Conservation (phyloP, 2,329 filamentous ascomycete species). For the Bipolaris victoriae region DNA sequence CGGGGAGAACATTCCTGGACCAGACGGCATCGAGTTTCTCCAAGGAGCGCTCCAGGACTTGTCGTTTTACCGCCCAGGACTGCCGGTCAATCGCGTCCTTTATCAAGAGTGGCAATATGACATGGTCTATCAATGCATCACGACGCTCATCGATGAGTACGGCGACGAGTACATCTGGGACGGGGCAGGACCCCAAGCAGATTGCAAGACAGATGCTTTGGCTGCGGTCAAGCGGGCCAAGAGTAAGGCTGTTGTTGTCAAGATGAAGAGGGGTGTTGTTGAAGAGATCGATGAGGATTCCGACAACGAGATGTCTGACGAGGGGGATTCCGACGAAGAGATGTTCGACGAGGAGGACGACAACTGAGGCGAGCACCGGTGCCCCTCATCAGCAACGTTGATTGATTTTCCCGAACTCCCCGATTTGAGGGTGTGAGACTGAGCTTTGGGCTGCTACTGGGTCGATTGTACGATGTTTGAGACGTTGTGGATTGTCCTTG, state of each 20-base stretch:
- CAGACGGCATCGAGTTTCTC: slow-evolving; percentile 2
- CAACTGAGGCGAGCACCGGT: too few relatives aligned
- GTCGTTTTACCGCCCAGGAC: slow-evolving; percentile 17
- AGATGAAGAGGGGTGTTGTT: too few relatives aligned
- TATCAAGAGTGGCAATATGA: slow-evolving; percentile 33
- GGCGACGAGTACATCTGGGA: slow-evolving; percentile 19
- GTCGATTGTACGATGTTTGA: too few relatives aligned
- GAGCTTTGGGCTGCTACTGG: too few relatives aligned
- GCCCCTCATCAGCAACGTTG: too few relatives aligned
- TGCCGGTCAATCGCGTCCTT: slow-evolving; percentile 20
- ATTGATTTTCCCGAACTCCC: too few relatives aligned
- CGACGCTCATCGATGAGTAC: slow-evolving; percentile 22
- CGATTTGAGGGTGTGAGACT: too few relatives aligned
- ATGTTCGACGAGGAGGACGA: too few relatives aligned
- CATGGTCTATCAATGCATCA: slow-evolving; percentile 17
- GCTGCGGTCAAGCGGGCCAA: slow-evolving; percentile 10
- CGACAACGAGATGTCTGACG: too few relatives aligned
- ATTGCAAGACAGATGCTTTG: slow-evolving; percentile 22
- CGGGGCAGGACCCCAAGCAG: slow-evolving; percentile 21
- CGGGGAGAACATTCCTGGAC: slow-evolving; percentile 27
- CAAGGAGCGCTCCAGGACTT: slow-evolving; percentile 11
- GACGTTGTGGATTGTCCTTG: too few relatives aligned
- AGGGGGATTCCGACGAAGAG: too few relatives aligned
- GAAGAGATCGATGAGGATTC: not conserved
- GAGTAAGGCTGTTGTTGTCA: not conserved